Evolutionary conservation across 257 asterid species (phyloP).

Genomic region (Datura wrightii): DNA sequence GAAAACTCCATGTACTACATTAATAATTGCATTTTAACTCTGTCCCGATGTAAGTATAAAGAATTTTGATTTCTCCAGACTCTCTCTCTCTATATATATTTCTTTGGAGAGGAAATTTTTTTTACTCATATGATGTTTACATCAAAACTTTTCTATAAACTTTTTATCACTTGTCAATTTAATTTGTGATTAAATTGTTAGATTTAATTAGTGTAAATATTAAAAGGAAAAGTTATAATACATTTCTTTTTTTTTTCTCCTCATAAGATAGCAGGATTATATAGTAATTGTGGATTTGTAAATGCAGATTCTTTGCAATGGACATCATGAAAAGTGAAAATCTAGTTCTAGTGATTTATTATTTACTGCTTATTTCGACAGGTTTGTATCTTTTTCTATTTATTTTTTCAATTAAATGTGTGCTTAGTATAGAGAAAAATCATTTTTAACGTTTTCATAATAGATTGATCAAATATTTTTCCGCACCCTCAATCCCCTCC

Average conservation of each 20-base stretch:
- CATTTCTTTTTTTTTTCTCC: not conserved
- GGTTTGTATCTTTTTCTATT: conserved; percentile 10
- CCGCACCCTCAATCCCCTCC: no score
- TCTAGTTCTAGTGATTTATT: conserved; percentile 26
- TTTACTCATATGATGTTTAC: not conserved
- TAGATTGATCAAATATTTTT: no score
- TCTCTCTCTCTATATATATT: not conserved
- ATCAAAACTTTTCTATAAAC: not conserved
- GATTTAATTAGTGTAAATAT: no score
- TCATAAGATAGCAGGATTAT: not conserved
- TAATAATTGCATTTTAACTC: not conserved
- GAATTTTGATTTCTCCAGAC: not conserved
- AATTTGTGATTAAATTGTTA: not conserved
- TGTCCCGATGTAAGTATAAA: not conserved
- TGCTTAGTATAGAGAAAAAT: no score
- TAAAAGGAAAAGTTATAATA: not conserved
- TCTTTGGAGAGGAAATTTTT: not conserved
- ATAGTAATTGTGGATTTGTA: not conserved
- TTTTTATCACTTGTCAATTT: no score
- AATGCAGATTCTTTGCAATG: not conserved
- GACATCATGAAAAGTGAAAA: not conserved
- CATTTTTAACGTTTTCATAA: no score
- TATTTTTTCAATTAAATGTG: not conserved
- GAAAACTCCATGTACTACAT: not conserved
- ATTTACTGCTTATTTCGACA: conserved; percentile 22